Evolutionary conservation across 257 asterid species (phyloP), one percentile per base, ranked within the genome.

Genomic region (Plantago major): DNA sequence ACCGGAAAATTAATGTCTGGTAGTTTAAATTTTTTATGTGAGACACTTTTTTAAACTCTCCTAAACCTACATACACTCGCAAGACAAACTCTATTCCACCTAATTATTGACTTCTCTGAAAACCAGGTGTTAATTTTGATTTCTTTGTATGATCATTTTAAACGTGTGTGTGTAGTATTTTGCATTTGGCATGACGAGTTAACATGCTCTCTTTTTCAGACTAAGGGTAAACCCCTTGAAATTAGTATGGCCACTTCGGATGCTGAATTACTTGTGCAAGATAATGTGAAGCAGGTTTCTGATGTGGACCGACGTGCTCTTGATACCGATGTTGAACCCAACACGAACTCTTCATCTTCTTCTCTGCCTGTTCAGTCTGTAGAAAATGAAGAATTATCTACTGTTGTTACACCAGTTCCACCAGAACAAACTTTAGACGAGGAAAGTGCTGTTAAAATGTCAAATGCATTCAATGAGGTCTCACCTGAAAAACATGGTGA

Each of bases 151-250:
- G 40, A 4, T 33, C 40, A 4, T 33, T 33, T 5, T 33, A 33
- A 33, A 33, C 8, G 40, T 33, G 40, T 33, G 37, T 30, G 8
- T 33, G 40, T 4, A 33, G 40, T 33, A 33, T 33, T 4, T 4
- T 7, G 6, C 8, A 7, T 33, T 33, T 33, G 6, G 40, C 40
- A 17, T 48, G 54, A 48, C 7, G 18, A 58, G 50, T 16, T n/a
- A n/a, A 43, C 33, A 48, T 60, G 59, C 63, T 77, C 71, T 47
- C 44, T 43, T 70, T 63, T 79, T 55, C 71, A 92, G 97, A 84
- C 84, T 60, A 89, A 80, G 79, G 90, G 79, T 71, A 88, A 78
- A 62, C 26, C 88, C 77, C 71, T 74, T 62, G 89, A 79, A 67
- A 79, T 70, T 72, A 81, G 73, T 67, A 48, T 65, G 37, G 67